Evolutionary conservation across 2,329 filamentous ascomycete species (phyloP), one percentile per base, ranked within the genome.

Genomic region (Xylaria sp.): DNA sequence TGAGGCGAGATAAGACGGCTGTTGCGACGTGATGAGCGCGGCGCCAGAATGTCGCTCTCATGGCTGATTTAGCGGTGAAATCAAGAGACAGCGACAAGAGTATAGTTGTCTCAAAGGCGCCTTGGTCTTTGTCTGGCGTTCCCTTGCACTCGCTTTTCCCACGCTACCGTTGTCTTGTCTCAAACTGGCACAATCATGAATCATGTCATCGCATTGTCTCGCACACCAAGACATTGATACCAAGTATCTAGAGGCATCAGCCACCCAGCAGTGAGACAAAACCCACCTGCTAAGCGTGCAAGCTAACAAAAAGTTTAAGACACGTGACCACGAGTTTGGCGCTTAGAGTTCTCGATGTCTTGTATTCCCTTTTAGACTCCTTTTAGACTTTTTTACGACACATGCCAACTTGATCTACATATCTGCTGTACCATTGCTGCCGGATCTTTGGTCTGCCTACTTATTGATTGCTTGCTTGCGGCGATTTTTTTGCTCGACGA

Each of bases 131-230:
- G 25, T 11, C 9, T 43, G 25, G 9, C 9, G 35, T 50, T 45
- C 15, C 15, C 17, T 45, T 45, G 37, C 28, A 31, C 43, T 35
- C 19, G 4, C n/a, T 33, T 53, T 49, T 19, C 12, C 25, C 56
- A 58, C 56, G 47, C 43, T 49, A 25, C 38, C 42, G 6, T 35
- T 38, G 50, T 51, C 38, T 47, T 45, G 60, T 55, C 38, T 59
- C 55, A 51, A 35, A 38, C n/a, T 46, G 51, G 45, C 50, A 51
- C 28, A 51, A n/a, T n/a, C 33, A 17, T 25, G 43, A 17, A 14
- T 42, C 15, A 25, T 37, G 37, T 50, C 28, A 59, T 54, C 50
- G 60, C 37, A 47, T 49, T 53, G 60, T 45, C 23, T 49, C 54
- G 50, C 45, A 31, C 38, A 28, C 19, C 17, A 46, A 9, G 9